phyloP scores from a whole-genome alignment of 768 basidiomycete genomes.

The Russula earlei region DNA sequence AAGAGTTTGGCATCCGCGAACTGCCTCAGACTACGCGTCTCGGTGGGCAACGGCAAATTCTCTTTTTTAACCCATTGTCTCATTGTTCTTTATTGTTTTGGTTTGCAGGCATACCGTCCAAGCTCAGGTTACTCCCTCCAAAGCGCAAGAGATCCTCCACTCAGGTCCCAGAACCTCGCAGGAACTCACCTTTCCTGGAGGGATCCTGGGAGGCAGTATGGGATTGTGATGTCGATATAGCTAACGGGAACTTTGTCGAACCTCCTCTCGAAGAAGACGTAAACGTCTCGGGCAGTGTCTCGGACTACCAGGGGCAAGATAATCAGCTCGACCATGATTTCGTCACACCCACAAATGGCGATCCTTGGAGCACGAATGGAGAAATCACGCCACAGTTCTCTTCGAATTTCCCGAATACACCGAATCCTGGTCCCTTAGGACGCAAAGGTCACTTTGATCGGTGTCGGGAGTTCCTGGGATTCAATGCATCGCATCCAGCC shows the following conservation, averaged over 20 bases:
- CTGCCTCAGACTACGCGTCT: neutral
- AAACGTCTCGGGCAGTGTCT: too few relatives aligned
- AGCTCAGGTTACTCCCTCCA: neutral
- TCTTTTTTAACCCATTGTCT: too few relatives aligned
- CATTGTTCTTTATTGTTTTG: neutral
- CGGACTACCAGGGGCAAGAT: neutral
- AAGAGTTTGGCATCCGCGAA: conserved; percentile 4
- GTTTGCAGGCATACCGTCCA: neutral
- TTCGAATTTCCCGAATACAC: conserved; percentile 4
- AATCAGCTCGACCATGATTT: neutral
- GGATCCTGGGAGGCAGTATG: conserved; percentile 6
- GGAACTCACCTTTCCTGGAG: neutral
- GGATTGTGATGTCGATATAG: neutral
- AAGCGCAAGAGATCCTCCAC: neutral
- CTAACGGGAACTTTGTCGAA: neutral
- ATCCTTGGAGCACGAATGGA: neutral
- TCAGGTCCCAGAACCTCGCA: conserved; percentile 3
- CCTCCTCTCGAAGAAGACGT: neutral
- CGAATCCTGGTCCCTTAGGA: neutral
- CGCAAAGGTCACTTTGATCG: neutral
- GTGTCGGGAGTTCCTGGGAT: neutral
- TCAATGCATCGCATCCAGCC: neutral
- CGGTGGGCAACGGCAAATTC: too few relatives aligned
- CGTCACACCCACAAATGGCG: neutral
- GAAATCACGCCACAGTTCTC: conserved; percentile 3